These are phyloP conservation scores for Kickxella alabastrina DNA, from an alignment of 192 early-diverging fungal species.

Conservation along the genomic window DNA sequence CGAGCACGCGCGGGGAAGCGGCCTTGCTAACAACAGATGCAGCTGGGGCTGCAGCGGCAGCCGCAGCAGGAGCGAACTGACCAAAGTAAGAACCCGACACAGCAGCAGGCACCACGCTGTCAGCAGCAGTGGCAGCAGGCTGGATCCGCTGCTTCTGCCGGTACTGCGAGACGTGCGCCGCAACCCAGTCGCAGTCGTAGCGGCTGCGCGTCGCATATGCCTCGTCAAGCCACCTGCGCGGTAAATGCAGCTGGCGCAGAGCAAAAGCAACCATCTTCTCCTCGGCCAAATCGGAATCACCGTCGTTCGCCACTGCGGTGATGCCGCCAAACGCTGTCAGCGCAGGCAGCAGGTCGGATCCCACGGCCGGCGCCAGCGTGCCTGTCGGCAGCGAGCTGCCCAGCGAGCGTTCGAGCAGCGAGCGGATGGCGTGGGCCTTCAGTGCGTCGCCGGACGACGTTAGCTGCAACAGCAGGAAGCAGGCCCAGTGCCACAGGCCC, in stretches of 20 bases:
- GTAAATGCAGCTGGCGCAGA: slow-evolving; percentile 56
- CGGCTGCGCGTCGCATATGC: slow-evolving; percentile 50
- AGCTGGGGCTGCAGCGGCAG: too few species aligned
- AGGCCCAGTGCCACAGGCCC: slow-evolving; percentile 82
- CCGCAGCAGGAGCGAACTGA: too few species aligned
- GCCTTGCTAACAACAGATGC: slow-evolving; percentile 1
- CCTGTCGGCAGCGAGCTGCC: slow-evolving; percentile 10
- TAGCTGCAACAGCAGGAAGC: slow-evolving; percentile 72
- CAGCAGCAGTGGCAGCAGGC: background rate
- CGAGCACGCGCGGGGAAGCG: background rate
- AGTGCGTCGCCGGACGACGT: slow-evolving; percentile 28
- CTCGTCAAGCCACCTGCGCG: slow-evolving; percentile 54
- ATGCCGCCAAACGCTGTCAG: too few species aligned
- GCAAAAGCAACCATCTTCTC: slow-evolving; percentile 55
- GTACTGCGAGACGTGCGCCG: slow-evolving; percentile 8
- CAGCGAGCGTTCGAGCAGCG: slow-evolving; percentile 28
- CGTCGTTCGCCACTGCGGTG: background rate
- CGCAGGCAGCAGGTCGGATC: slow-evolving; percentile 6
- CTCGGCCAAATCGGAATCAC: background rate
- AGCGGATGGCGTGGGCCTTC: slow-evolving; percentile 51
- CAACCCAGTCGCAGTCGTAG: slow-evolving; percentile 46
- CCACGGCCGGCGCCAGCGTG: slow-evolving; percentile 4
- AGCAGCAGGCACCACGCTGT: too few species aligned
- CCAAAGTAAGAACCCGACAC: too few species aligned
- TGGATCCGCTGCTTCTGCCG: slow-evolving; percentile 1